Base-by-base conservation (phyloP, 129 eudicot species). In the Oenanthe sinensis region DNA sequence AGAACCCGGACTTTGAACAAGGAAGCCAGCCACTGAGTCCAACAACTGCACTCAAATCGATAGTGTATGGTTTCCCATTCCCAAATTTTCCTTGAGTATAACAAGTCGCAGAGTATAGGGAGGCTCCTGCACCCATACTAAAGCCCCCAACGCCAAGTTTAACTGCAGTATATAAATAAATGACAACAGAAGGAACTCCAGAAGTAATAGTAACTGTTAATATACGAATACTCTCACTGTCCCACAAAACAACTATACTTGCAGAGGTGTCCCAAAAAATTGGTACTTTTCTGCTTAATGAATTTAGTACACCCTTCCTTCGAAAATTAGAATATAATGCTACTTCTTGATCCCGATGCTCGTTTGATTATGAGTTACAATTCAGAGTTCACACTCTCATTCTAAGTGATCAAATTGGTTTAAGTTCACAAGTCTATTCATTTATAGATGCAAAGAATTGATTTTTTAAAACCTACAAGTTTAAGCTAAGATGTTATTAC, bases 21-120 rank as follows among this genome's bases (percentile, higher is more conserved):
- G 97, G 97, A 81, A 92, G 96, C 96, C 93, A 90, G 71, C 97
- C 96, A 84, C 93, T 90, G 82, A 92, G 90, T 80, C 96, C 97
- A 81, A 88, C 93, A 88, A 85, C 88, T 74, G 89, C 96, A 84
- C 88, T 88, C 85, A 92, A 84, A 85, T 90, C 81, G 60, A 87
- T 49, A 17, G 96, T 79, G 85, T 83, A 90, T 11, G 87, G 46
- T 74, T 84, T 81, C 45, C 91, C 96, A 77, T 88, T 92, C 75
- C 82, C 88, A 60, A 85, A 90, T 72, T 88, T 92, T 69, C 97
- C 96, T 75, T 76, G 81, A 42, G 83, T 81, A 78, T 88, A 92
- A 79, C 97, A 92, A 69, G 81, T 84, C 72, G 96, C 97, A 9
- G 96, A 92, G 85, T 92, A 85, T 63, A 92, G 91, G 63, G 97